Conservation (phyloP, 495 filamentous ascomycete genomes). For the Talaromyces stipitatus region DNA sequence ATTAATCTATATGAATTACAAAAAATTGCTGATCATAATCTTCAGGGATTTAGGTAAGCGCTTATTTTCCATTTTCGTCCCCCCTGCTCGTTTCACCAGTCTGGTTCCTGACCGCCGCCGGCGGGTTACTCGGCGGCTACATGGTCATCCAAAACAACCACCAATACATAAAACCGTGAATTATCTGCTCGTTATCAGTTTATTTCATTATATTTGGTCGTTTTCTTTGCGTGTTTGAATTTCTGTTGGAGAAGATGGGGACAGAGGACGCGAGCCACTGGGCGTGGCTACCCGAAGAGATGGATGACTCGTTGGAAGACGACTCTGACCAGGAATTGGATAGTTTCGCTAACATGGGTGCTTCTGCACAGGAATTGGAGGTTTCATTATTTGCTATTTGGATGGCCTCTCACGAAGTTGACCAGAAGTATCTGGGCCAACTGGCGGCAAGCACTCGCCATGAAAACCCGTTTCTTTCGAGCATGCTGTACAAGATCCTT, state of each 20-base stretch:
- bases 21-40: not conserved
- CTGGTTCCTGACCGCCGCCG: constrained; percentile 1
- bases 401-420: constrained; percentile 95
- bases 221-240: not conserved
- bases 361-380: constrained; percentile 13
- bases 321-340: not conserved
- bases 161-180: not conserved
- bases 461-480: constrained; percentile 67
- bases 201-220: constrained; percentile 2
- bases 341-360: constrained; percentile 9
- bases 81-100: constrained; percentile 2
- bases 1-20: constrained; percentile 3
- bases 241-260: not conserved
- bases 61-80: constrained; percentile 1
- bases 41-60: constrained; percentile 7
- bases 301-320: not conserved
- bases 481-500: constrained; percentile 80
- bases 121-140: constrained; percentile 7
- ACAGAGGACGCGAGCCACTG: constrained; percentile 4
- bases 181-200: not conserved
- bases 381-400: constrained; percentile 27
- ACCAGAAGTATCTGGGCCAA: constrained; percentile 89
- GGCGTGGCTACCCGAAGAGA: not conserved
- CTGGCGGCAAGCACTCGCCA: constrained; percentile 67
- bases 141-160: not conserved